Evolutionary conservation across 345 rosid genomes (phyloP), one percentile per base, ranked within the genome.

Genomic region (Hibiscus syriacus): DNA sequence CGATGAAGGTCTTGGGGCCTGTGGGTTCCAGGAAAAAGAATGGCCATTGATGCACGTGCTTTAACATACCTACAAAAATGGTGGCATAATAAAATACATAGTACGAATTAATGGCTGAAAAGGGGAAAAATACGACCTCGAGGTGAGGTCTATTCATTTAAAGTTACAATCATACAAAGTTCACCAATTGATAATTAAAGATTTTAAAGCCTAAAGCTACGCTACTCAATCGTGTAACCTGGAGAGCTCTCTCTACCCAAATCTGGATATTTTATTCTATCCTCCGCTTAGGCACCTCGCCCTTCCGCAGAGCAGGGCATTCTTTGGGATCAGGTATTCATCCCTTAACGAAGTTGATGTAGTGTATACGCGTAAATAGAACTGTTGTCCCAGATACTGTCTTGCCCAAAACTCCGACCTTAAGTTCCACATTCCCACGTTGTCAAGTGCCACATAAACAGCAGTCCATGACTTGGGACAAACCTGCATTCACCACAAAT

Each of bases 61-160:
- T 1, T 6, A 0, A 30, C 5, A 5, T 30, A 2, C 34, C 34
- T n/a, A 39, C 0, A 34, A 36, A 26, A 60, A 60, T 9, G 11
- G 1, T 9, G 12, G 8, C 11, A 0, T 17, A 8, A 39, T 22
- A 3, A 17, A 34, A 34, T 34, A 34, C 5, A 39, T 9, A 10
- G 46, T 13, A 11, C 1, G 5, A 56, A 26, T 26, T 8, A 29
- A 27, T 27, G 43, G 29, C 11, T n/a, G 39, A 23, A 39, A 50
- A 29, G 2, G 59, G 11, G 36, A 79, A 78, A 74, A 81, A 71
- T 71, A 77, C 39, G 88, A 82, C 86, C 88, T 82, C 84, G 81
- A 82, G 86, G 64, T 78, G 79, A 82, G 86, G 77, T 72, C 84
- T 12, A 32, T n/a, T 2, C n/a, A 53, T 69, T 60, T 54, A 20